phyloP scores from a whole-genome alignment of 2,329 filamentous ascomycete genomes.

The Fusarium sp. region DNA sequence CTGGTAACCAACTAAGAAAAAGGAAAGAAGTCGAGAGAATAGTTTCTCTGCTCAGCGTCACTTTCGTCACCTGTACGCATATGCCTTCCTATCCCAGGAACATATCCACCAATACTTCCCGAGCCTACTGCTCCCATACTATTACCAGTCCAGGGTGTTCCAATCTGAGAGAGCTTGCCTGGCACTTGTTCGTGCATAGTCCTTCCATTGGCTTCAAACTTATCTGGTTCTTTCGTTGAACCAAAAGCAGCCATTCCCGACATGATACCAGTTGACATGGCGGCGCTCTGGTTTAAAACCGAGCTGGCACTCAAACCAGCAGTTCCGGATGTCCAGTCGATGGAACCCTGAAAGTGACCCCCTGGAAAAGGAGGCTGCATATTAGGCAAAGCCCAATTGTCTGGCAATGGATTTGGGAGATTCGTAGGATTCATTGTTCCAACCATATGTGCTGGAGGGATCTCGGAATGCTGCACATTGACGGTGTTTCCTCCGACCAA shows the following conservation, averaged over 20 bases:
- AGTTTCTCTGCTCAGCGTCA: conserved; percentile 47
- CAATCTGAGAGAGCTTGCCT: conserved; percentile 15
- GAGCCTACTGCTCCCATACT: conserved; percentile 43
- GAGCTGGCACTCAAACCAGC: conserved; percentile 50
- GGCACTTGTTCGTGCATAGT: background rate
- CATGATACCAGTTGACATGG: conserved; percentile 46
- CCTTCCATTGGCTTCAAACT: background rate
- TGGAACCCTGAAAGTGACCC: conserved; percentile 44
- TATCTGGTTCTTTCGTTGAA: conserved; percentile 23
- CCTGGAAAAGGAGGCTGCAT: conserved; percentile 36
- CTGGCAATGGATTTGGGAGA: conserved; percentile 45
- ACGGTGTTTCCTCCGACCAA: conserved; percentile 48
- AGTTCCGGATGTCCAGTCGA: conserved; percentile 47
- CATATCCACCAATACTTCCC: conserved; percentile 51
- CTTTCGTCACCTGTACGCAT: conserved; percentile 32
- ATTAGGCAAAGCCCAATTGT: conserved; percentile 47
- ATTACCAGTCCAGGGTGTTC: conserved; percentile 30
- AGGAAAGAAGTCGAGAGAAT: conserved; percentile 57
- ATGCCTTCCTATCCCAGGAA: conserved; percentile 49
- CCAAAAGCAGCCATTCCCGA: conserved; percentile 33
- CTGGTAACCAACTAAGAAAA: conserved; percentile 40
- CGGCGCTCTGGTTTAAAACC: conserved; percentile 45
- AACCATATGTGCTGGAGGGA: conserved; percentile 20
- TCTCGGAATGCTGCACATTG: conserved; percentile 44
- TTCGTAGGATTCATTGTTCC: conserved; percentile 41